Evolutionary conservation across 495 filamentous ascomycete genomes (phyloP), one percentile per base, ranked within the genome.

Genomic region (Clavariopsis aquatica): DNA sequence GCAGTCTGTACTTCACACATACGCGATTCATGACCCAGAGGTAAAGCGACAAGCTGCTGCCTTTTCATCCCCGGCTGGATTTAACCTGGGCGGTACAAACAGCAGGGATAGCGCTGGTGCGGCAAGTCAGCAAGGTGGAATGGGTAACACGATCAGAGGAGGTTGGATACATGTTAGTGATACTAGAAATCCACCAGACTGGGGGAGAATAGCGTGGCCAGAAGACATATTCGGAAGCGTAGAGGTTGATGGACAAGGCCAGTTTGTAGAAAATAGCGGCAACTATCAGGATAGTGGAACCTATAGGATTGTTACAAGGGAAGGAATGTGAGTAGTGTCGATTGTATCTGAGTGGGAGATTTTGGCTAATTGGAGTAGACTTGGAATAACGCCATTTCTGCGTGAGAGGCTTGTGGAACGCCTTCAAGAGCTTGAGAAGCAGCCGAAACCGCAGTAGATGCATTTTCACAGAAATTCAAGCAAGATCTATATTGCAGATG

Each of bases 221-320:
- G 93, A 96, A 75, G 91, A 98, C 78, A 98, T 98, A 60, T 87
- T 98, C 70, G 93, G 93, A 31, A 96, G 93, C 71, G 80, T 96
- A 51, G 88, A 94, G 72, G 90, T 96, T 10, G 87, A 96, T 79
- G 83, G 81, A 2, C 65, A 82, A 20, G 93, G 93, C 1, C 77
- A 83, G n/a, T 90, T 96, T 71, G 82, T 86, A 17, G 84, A 76
- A 19, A 79, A 75, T 0, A 72, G 79, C 62, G 85, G 85, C 38
- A 82, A 80, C 31, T 89, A 83, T 69, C 83, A 90, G 75, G 68
- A 77, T 26, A 88, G 85, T 66, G 84, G 85, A 17, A 88, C 85
- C 15, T 91, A 90, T 75, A 80, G 89, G 38, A 77, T 90, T 26
- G 68, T 89, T 54, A 90, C 88, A 6, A 81, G 84, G 29, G 81